phyloP scores from a whole-genome alignment of 352 stramenopile genomes.

The Aphanomyces invadans region DNA sequence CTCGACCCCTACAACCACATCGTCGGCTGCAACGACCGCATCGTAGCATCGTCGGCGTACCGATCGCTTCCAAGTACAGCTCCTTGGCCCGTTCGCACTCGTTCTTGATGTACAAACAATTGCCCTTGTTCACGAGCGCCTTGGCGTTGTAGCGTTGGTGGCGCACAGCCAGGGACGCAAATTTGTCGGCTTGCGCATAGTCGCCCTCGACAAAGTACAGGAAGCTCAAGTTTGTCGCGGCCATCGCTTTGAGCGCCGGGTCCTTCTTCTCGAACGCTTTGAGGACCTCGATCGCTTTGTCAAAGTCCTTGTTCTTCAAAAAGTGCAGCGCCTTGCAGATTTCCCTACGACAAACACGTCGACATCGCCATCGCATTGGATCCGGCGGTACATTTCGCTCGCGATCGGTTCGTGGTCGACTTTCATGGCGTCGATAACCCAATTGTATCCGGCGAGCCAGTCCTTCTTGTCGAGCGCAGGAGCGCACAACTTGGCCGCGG shows the following conservation, averaged over 20 bases:
- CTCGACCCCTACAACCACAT: slow-evolving; percentile 70
- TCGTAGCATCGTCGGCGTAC: slow-evolving; percentile 10
- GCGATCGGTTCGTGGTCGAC: slow-evolving; percentile 86
- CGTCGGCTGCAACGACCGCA: not conserved
- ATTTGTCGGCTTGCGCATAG: slow-evolving; percentile 80
- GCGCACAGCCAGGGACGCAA: slow-evolving; percentile 80
- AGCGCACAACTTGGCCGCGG: slow-evolving; percentile 90
- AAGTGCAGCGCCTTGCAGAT: slow-evolving; percentile 84
- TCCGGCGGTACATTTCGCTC: slow-evolving; percentile 80
- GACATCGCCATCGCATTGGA: slow-evolving; percentile 15
- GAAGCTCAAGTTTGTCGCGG: slow-evolving; percentile 93
- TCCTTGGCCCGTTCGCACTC: slow-evolving; percentile 92
- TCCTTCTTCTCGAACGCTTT: slow-evolving; percentile 96
- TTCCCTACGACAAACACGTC: slow-evolving; percentile 27
- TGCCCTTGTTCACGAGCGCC: slow-evolving; percentile 96
- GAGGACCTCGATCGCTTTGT: slow-evolving; percentile 89
- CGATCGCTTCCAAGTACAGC: slow-evolving; percentile 92
- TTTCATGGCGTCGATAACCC: slow-evolving; percentile 91
- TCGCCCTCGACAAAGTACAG: slow-evolving; percentile 96
- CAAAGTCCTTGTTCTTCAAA: slow-evolving; percentile 90
- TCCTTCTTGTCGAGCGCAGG: slow-evolving; percentile 89
- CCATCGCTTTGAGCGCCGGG: slow-evolving; percentile 86
- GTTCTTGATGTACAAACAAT: slow-evolving; percentile 91
- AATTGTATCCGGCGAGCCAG: slow-evolving; percentile 89
- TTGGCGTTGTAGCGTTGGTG: slow-evolving; percentile 95